phyloP scores from a whole-genome alignment of 176 grass and related monocot genomes.

The Carex cristatella region DNA sequence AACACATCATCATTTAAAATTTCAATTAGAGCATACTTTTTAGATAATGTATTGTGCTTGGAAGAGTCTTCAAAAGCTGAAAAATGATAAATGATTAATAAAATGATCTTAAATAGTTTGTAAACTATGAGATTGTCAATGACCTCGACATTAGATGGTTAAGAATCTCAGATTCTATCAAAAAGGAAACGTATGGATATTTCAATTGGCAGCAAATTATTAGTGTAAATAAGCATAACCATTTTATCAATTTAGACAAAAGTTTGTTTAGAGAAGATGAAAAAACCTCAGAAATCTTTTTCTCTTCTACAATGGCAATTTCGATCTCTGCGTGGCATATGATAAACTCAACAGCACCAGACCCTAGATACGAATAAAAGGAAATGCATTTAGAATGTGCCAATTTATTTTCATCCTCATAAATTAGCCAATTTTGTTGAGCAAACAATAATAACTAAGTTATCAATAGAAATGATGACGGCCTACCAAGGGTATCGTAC shows the following conservation, averaged over 20 bases:
- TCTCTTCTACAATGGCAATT: conserved; percentile 91
- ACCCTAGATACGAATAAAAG: conserved; percentile 46
- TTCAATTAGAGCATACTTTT: conserved; percentile 53
- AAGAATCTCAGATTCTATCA: neutral
- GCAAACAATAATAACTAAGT: neutral
- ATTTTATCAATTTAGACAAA: neutral
- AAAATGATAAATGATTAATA: conserved; percentile 23
- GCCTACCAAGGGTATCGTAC: conserved; percentile 92
- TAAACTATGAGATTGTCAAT: neutral
- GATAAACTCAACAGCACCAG: conserved; percentile 84
- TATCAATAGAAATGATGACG: conserved; percentile 1
- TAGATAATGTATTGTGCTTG: conserved; percentile 43
- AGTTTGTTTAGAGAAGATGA: neutral
- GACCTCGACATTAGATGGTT: neutral
- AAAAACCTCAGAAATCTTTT: conserved; percentile 81
- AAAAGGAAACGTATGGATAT: neutral
- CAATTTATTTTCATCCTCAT: neutral
- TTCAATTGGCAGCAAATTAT: neutral
- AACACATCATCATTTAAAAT: neutral
- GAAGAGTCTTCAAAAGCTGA: conserved; percentile 82
- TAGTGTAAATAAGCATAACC: neutral
- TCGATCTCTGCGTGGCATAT: conserved; percentile 83
- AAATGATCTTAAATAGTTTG: conserved; percentile 1
- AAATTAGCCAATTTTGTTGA: neutral
- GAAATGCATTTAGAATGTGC: neutral